A percentile compares a stretch with the other conserved stretches of the same genome.
phyloP scores from a whole-genome alignment of 306 rosid genomes.

The Quercus dentata region DNA sequence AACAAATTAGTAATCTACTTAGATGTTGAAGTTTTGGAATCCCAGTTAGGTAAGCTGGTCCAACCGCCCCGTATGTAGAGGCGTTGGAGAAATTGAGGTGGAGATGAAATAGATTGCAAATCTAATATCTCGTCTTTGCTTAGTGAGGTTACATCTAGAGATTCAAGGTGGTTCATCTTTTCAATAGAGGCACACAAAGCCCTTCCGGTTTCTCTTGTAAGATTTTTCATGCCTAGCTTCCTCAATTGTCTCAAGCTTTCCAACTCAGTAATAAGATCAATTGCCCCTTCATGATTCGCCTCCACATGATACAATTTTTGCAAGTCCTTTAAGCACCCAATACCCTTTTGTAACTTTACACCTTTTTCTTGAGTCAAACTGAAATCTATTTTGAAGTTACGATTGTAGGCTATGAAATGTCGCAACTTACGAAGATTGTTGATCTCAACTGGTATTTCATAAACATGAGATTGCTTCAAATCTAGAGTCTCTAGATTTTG shows the following conservation, averaged over 20 bases:
- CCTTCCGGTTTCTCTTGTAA: background rate
- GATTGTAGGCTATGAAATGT: background rate
- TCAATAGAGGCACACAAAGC: background rate
- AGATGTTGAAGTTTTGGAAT: background rate
- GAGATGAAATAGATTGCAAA: background rate
- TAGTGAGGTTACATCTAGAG: background rate
- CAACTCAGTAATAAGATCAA: background rate
- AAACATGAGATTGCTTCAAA: too few species aligned
- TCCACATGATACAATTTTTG: background rate
- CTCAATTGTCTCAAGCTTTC: too few species aligned
- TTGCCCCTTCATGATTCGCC: background rate
- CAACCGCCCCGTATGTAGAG: conserved; percentile 6
- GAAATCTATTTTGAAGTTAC: background rate
- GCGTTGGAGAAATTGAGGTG: background rate
- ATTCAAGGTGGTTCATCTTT: background rate
- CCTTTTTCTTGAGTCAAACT: background rate
- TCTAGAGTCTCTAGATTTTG: too few species aligned
- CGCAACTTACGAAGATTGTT: too few species aligned
- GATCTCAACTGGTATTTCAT: too few species aligned
- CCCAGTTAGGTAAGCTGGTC: conserved; percentile 17
- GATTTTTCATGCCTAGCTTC: too few species aligned
- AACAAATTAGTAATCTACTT: background rate
- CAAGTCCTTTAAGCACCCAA: background rate
- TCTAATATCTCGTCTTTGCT: conserved; percentile 1
- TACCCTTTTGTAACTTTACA: background rate